Base-by-base conservation (phyloP, 148 eudicot species). In the Rhododendron mucronatum region DNA sequence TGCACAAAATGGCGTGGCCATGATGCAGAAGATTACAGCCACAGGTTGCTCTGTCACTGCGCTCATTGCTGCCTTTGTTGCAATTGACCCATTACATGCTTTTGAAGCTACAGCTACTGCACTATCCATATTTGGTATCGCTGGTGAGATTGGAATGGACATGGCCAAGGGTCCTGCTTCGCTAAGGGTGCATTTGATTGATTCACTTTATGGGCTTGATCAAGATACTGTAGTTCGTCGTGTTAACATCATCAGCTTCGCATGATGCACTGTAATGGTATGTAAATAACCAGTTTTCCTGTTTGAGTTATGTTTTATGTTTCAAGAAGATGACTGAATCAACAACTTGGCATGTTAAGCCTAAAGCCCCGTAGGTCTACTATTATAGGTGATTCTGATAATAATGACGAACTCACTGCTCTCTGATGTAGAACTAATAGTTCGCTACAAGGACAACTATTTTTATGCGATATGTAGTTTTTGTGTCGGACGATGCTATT, bases 11-110 rank as follows among this genome's bases (percentile, higher is more conserved):
- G 99, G 98, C 79, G 95, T 95, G 12, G 90, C 94, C 12, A 90
- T 95, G 98, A 50, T 97, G 94, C 98, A 95, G 83, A 92, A 87
- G 86, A 94, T 95, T 59, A 94, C 96, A 37, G 97, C 98, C 15
- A 95, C 96, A 2, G 98, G 98, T 48, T 95, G 98, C 67, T 92
- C 99, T 26, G 98, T 93, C 79, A 94, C 98, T 44, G 98, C 96
- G 13, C 93, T 94, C 47, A 93, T 95, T 81, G 90, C 98, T 69
- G 96, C 98, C 87, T 97, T 95, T 86, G 91, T 95, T 80, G 95
- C 96, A 87, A 85, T 93, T 75, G 93, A 94, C 76, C 92, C 95
- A 53, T 74, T 80, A 59, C 89, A 84, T 77, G 93, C 93, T 28
- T 90, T 97, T 80, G 96, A 95, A 90, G 99, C 99, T 65, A 92